A percentile compares a stretch with the other conserved stretches of the same genome.
These are phyloP conservation scores for Boletus rufocinnamomeus DNA, from an alignment of 768 basidiomycete genomes.

Conservation along the genomic window DNA sequence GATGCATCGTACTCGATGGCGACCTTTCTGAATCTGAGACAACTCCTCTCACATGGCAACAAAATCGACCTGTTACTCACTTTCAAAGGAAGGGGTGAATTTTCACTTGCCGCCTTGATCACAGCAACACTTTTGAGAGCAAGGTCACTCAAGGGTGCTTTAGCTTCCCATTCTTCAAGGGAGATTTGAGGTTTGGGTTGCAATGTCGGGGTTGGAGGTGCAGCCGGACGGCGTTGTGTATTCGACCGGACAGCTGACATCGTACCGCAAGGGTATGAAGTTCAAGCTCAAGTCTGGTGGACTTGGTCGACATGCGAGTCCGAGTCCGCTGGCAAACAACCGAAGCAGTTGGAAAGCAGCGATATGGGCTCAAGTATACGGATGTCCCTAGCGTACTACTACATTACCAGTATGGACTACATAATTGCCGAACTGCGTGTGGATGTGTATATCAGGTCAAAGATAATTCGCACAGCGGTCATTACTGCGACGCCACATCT, in stretches of 20 bases:
- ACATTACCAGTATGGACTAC: slow-evolving; percentile 11
- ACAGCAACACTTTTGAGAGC: slow-evolving; percentile 65
- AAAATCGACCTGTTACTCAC: slow-evolving; percentile 41
- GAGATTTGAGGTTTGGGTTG: slow-evolving; percentile 52
- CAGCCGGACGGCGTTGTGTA: slow-evolving; percentile 30
- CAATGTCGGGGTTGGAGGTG: slow-evolving; percentile 27
- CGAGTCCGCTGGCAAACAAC: slow-evolving; percentile 12
- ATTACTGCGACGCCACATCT: slow-evolving; percentile 18
- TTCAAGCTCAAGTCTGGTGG: neutral
- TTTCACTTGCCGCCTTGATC: slow-evolving; percentile 63
- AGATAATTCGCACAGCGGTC: neutral
- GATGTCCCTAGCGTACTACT: slow-evolving; percentile 10
- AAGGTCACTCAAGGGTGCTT: slow-evolving; percentile 71
- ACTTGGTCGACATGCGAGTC: neutral
- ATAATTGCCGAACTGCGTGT: neutral
- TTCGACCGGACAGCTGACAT: slow-evolving; percentile 29
- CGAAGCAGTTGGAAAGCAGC: neutral
- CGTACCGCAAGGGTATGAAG: slow-evolving; percentile 1
- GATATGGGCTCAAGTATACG: neutral
- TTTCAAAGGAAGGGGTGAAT: slow-evolving; percentile 69
- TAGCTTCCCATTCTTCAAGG: slow-evolving; percentile 91
- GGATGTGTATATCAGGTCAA: slow-evolving; percentile 2
- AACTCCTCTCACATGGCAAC: slow-evolving; percentile 10
- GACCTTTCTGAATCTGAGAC: slow-evolving; percentile 45
- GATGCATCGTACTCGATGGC: slow-evolving; percentile 39